phyloP scores from a whole-genome alignment of 257 asterid genomes.

The Scutellaria barbata region DNA sequence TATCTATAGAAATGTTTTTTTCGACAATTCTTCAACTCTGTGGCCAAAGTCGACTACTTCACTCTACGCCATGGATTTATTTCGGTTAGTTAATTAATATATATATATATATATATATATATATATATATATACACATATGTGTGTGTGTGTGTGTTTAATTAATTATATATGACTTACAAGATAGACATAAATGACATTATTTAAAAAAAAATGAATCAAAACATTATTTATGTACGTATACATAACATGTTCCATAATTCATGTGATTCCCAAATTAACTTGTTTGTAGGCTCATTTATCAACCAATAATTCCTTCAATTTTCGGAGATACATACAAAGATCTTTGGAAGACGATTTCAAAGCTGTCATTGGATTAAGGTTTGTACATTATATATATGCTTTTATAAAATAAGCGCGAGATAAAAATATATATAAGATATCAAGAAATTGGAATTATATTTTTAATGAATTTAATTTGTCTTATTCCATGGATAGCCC shows the following conservation, averaged over 20 bases:
- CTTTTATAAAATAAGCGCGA: not conserved
- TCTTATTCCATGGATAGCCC: slow-evolving; percentile 58
- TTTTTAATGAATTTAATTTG: not conserved
- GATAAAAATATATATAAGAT: too few species aligned
- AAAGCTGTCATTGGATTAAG: slow-evolving; percentile 72
- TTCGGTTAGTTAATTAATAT: slow-evolving; percentile 47
- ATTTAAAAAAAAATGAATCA: too few species aligned
- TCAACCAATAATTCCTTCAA: slow-evolving; percentile 66
- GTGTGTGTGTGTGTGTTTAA: too few species aligned
- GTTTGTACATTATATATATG: too few species aligned
- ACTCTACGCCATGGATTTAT: slow-evolving; percentile 86
- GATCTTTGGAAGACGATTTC: slow-evolving; percentile 82
- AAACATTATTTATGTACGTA: too few species aligned
- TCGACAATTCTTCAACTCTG: slow-evolving; percentile 76
- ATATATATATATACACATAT: too few species aligned
- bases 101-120: too few species aligned
- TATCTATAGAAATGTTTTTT: slow-evolving; percentile 64
- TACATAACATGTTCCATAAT: not conserved
- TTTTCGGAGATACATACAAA: slow-evolving; percentile 67
- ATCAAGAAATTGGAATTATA: not conserved
- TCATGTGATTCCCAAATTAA: not conserved
- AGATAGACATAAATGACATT: too few species aligned
- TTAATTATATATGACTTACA: not conserved
- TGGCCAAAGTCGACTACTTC: slow-evolving; percentile 72
- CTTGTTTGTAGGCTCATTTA: slow-evolving; percentile 63